phyloP scores from a whole-genome alignment of 345 rosid species.

The Heritiera fomes region DNA sequence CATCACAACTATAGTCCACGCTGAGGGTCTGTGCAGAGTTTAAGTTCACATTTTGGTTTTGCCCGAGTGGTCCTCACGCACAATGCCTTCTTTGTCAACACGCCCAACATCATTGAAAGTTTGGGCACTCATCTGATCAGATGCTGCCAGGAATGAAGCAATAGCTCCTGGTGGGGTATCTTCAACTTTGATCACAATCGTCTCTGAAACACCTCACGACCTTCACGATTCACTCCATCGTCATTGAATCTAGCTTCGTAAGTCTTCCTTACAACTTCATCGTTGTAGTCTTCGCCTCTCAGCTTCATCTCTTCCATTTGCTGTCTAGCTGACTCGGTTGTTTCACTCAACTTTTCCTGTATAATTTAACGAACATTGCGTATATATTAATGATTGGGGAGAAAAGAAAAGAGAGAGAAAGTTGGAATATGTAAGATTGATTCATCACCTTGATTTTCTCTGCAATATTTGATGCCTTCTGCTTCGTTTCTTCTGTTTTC shows the following conservation, averaged over 20 bases:
- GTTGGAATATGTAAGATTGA: not conserved
- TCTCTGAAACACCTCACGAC: not conserved
- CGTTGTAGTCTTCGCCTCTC: slow-evolving; percentile 30
- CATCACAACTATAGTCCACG: not conserved
- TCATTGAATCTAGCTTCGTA: not conserved
- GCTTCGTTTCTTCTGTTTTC: slow-evolving; percentile 16
- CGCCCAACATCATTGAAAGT: slow-evolving; percentile 67
- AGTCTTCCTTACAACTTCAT: no score
- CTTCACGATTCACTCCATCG: slow-evolving; percentile 33
- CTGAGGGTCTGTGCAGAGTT: not conserved
- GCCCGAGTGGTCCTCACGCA: not conserved
- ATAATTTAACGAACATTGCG: not conserved
- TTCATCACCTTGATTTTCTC: not conserved
- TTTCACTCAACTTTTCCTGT: slow-evolving; percentile 49
- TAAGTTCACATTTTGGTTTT: slow-evolving; percentile 8
- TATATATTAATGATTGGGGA: no score
- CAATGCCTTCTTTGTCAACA: not conserved
- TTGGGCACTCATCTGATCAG: slow-evolving; percentile 67
- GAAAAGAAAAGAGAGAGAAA: no score
- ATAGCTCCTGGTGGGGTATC: slow-evolving; percentile 31
- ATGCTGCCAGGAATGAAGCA: slow-evolving; percentile 33
- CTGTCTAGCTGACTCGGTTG: slow-evolving; percentile 47
- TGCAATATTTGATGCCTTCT: slow-evolving; percentile 7
- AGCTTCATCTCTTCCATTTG: slow-evolving; percentile 59
- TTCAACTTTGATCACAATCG: slow-evolving; percentile 19